Base-by-base conservation (phyloP, 495 filamentous ascomycete genomes). In the Hypoxylon perforatum region DNA sequence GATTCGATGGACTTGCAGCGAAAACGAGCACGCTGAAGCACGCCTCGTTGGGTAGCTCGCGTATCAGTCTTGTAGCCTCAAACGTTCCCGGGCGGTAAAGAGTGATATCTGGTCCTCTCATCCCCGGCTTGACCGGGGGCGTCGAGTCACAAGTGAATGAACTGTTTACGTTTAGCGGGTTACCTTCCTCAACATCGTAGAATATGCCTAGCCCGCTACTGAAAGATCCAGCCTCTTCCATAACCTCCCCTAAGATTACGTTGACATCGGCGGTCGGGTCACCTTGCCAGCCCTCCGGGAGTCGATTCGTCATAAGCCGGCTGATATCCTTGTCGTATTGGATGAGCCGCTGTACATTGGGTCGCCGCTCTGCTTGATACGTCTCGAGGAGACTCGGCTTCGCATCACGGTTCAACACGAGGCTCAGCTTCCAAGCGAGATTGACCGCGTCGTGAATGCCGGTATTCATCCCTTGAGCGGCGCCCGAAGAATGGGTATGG, bases 401-500 rank as follows among this genome's bases (percentile, higher is more conserved):
- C 0, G 65, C 64, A n/a, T 67, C 21, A 7, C 61, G 61, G 5
- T 63, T 52, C 0, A 85, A 57, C 4, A 76, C 77, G 7, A 72
- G 52, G 1, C 70, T 76, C 18, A 86, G 71, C 63, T 85, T 85
- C 87, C 87, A 90, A 8, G 80, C 83, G 0, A 89, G 77, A 51
- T 88, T 87, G 35, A 87, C 75, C 0, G 85, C 78, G 51, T 89
- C 86, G 38, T 84, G 81, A 22, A 88, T 84, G 0, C 87, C 86
- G 0, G 83, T 83, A 64, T 90, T 90, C 80, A 89, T 83, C 2
- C 87, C 87, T 52, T 86, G 86, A 0, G 82, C 86, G 0, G 84
- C 85, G 0, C 79, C 81, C 0, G 86, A 85, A 33, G 80, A 83
- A 66, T 87, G 84, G 25, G 83, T 85, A 61, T 90, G 87, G 3